phyloP scores from a whole-genome alignment of 345 rosid genomes.

The Gossypium anomalum region DNA sequence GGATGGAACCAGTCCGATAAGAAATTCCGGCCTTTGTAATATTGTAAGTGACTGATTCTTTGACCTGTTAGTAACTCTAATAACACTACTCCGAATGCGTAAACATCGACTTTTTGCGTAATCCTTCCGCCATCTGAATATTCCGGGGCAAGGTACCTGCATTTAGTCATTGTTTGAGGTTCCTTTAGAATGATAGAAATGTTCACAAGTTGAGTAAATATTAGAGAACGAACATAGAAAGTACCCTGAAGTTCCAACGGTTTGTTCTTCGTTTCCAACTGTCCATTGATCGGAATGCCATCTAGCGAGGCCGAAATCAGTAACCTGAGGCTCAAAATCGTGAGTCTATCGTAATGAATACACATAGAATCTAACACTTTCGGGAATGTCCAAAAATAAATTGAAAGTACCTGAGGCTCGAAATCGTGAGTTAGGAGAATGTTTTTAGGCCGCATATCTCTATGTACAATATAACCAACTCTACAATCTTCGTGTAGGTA shows the following conservation, averaged over 20 bases:
- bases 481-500: conserved; percentile 84
- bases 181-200: neutral
- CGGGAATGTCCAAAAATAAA: neutral
- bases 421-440: conserved; percentile 74
- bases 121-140: conserved; percentile 44
- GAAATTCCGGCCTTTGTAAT: conserved; percentile 30
- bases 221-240: neutral
- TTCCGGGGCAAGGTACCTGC: conserved; percentile 67
- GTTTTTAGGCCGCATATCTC: conserved; percentile 57
- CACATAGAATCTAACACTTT: neutral
- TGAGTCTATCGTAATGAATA: neutral
- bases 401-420: conserved; percentile 52
- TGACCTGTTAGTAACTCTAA: conserved; percentile 59
- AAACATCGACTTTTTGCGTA: conserved; percentile 51
- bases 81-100: conserved; percentile 64
- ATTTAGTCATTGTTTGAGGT: conserved; percentile 14
- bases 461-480: conserved; percentile 68
- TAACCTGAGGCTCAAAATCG: conserved; percentile 34
- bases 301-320: conserved; percentile 75
- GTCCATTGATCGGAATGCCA: conserved; percentile 49
- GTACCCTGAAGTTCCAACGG: conserved; percentile 59
- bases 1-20: conserved; percentile 50
- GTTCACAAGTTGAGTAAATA: neutral
- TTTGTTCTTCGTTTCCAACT: conserved; percentile 30
- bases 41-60: conserved; percentile 41